A percentile compares a stretch with the other conserved stretches of the same genome.
phyloP scores from a whole-genome alignment of 768 basidiomycete genomes.

The Boletus fagicola region DNA sequence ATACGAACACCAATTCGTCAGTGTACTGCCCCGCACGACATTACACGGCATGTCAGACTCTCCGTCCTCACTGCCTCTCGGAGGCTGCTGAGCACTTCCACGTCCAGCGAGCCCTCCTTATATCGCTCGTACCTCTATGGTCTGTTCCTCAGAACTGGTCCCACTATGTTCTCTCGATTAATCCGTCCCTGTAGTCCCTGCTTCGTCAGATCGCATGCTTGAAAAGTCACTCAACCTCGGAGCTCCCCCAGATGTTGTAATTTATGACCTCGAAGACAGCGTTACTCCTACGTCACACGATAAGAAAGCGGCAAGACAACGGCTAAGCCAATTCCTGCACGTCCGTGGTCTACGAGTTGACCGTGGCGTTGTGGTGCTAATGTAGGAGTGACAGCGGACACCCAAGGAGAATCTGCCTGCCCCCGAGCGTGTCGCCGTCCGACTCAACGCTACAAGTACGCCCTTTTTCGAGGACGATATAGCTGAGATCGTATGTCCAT shows the following conservation, averaged over 20 bases:
- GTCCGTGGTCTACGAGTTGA: conserved; percentile 36
- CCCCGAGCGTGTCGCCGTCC: conserved; percentile 58
- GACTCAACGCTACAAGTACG: conserved; percentile 66
- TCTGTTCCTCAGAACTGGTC: conserved; percentile 12
- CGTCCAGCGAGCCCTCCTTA: conserved; percentile 22
- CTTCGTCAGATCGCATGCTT: conserved; percentile 78
- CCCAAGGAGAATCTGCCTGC: conserved; percentile 38
- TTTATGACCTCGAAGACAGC: conserved; percentile 90
- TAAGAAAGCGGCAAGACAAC: conserved; percentile 57
- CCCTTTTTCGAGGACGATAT: conserved; percentile 68
- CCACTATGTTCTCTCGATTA: background rate
- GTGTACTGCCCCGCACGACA: too few species aligned
- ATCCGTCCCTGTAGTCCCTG: conserved; percentile 53
- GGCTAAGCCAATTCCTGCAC: conserved; percentile 53
- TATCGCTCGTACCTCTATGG: conserved; percentile 66
- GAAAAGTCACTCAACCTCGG: conserved; percentile 59
- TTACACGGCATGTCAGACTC: too few species aligned
- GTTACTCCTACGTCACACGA: conserved; percentile 59
- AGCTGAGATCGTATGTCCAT: conserved; percentile 48
- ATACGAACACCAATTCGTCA: too few species aligned
- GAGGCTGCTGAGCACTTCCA: conserved; percentile 19
- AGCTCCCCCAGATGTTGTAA: conserved; percentile 65
- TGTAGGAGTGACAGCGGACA: conserved; percentile 22
- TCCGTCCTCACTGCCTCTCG: background rate
- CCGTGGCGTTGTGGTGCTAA: conserved; percentile 11